Conservation (phyloP, 2,329 filamentous ascomycete species). For the Blastomyces percursus region DNA sequence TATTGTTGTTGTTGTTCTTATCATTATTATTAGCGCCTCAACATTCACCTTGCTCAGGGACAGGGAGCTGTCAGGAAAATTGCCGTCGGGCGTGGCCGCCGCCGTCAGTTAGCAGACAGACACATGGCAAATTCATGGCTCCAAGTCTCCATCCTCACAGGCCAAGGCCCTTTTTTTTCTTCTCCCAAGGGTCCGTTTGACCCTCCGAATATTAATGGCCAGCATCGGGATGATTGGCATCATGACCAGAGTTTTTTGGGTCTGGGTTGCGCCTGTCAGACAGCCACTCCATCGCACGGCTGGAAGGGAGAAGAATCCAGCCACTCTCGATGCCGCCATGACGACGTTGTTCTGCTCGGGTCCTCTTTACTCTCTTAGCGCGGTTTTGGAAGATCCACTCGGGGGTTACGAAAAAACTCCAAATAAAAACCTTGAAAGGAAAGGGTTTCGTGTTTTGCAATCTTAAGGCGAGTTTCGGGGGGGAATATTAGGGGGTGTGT, state of each 20-base stretch:
- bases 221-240: background rate
- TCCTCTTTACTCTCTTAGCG: background rate
- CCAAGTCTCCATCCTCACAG: background rate
- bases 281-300: background rate
- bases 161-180: background rate
- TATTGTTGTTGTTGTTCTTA: too few relatives aligned
- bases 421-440: background rate
- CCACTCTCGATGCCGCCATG: background rate
- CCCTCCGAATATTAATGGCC: background rate
- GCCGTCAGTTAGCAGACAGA: too few relatives aligned
- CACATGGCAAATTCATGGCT: background rate
- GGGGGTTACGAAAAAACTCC: background rate
- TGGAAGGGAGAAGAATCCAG: background rate
- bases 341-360: background rate
- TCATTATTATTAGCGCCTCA: too few relatives aligned
- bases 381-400: background rate
- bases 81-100: background rate
- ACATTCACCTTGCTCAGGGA: too few relatives aligned
- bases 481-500: too few relatives aligned
- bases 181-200: background rate
- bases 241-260: background rate
- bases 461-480: background rate
- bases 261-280: background rate
- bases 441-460: background rate
- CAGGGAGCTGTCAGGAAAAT: background rate